Base-by-base conservation (phyloP, 441 rosid species). In the Bocquillonia castaneifolia region DNA sequence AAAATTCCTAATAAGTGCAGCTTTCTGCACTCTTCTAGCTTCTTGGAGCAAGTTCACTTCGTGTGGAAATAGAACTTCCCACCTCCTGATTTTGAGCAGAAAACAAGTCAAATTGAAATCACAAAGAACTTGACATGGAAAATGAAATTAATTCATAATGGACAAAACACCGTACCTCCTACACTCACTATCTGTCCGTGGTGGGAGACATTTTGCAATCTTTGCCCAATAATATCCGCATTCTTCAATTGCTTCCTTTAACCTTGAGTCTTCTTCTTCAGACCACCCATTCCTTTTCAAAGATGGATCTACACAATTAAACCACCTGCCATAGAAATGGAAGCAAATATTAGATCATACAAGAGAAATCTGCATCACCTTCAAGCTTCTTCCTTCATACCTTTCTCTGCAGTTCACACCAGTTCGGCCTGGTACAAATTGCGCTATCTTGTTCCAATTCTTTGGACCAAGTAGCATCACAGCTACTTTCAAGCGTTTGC, bases 111-210 rank as follows among this genome's bases (percentile, higher is more conserved):
- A 64, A 58, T 36, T 3, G 47, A 66, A 68, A 54, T 0, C 29
- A 44, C 29, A 44, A 15, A 6, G 6, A 60, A 37, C 71, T 60
- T 9, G 59, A 53, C 14, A 3, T 22, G 47, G 52, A 23, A 29
- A 34, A 70, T 34, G 2, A 6, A 34, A 29, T 20, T 58, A 55
- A 34, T 10, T 5, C 56, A 56, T 45, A 64, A 52, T 54, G 58
- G 66, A 44, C 66, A 22, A 44, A 44, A 2, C 2, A 3, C 10
- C 60, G 51, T 80, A 90, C 93, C 98, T 90, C 80, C 77, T 59
- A 74, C 98, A 93, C 66, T 86, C 88, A 63, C 71, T 93, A 72
- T 93, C 97, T 18, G 98, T 94, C 66, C 98, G 94, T 68, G 84
- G 71, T 63, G 87, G 63, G 76, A 94, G 34, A 66, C 50, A 69